Base-by-base conservation (phyloP, 1,139 yeast species). In the Nakaseomyces kungkrabaensis region DNA sequence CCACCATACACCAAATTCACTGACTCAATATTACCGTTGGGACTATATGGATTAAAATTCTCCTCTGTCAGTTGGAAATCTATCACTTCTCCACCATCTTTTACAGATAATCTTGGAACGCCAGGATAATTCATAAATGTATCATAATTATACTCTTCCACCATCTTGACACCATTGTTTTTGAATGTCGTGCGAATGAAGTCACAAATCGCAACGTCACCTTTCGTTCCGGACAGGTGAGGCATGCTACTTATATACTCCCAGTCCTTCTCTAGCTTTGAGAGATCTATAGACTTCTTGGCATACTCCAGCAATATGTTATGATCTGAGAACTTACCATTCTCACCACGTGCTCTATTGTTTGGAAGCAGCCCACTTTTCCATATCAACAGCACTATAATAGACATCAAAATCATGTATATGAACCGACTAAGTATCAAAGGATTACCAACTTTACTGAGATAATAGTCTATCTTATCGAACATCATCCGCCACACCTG, bases 221-320 rank as follows among this genome's bases (percentile, higher is more conserved):
- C 97, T 22, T 78, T 78, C 2, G 97, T 82, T 1, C 97, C 97
- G 0, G 96, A 81, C 54, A 82, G 68, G 64, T 89, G 97, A 1
- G 96, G 89, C 79, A 89, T 79, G 1, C 88, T 79, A 13, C 92
- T 79, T 37, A 92, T 65, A 61, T 88, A 89, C 59, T 87, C 86
- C 56, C 86, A 65, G 52, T 83, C 80, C 51, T 80, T 85, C 60
- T 81, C 81, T 70, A 92, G 74, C 37, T 75, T 65, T n/a, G 76
- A 74, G 5, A 74, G 65, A 57, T 81, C 82, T 29, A 88, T 74
- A 40, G 74, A 73, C 29, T 71, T 69, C 13, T 70, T 69, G 3
- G 85, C 70, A 43, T 78, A 75, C 1, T 69, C 69, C 22, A 75
- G 29, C 7, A 47, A 40, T 31, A 47, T 72, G 2, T 70, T 72